phyloP scores from a whole-genome alignment of 2,329 filamentous ascomycete species.

The Colletotrichum liaoningense region DNA sequence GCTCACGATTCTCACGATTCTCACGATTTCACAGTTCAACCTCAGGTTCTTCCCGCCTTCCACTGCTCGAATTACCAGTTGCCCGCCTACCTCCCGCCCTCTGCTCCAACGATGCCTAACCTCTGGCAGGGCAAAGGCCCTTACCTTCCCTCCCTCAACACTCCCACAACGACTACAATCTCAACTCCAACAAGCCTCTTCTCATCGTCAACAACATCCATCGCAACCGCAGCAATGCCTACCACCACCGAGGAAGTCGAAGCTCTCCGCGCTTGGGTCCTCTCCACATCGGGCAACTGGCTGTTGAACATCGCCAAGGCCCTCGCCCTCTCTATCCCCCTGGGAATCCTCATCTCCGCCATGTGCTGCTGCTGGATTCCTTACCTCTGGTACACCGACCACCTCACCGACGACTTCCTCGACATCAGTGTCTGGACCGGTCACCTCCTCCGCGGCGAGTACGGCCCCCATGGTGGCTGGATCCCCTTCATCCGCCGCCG shows the following conservation, averaged over 20 bases:
- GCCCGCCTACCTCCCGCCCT: neutral
- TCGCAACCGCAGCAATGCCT: neutral
- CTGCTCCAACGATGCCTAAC: neutral
- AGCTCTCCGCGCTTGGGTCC: neutral
- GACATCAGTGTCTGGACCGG: neutral
- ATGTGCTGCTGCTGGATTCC: constrained; percentile 37
- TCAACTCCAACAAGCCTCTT: neutral
- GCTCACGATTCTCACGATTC: neutral
- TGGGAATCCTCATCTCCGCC: constrained; percentile 34
- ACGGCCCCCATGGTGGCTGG: neutral
- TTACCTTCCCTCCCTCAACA: neutral
- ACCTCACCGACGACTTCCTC: constrained; percentile 7
- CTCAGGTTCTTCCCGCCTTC: neutral
- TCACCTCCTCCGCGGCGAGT: constrained; percentile 8
- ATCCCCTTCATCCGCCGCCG: neutral
- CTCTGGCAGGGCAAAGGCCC: neutral
- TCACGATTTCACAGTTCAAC: neutral
- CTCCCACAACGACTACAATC: neutral
- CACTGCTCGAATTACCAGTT: neutral
- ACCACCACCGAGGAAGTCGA: neutral
- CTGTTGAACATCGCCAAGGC: constrained; percentile 24
- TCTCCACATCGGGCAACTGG: constrained; percentile 10
- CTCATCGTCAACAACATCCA: neutral
- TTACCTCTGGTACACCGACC: constrained; percentile 29
- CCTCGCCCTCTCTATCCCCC: constrained; percentile 31